phyloP scores from a whole-genome alignment of 768 basidiomycete species.

The Lactifluus rugatus region DNA sequence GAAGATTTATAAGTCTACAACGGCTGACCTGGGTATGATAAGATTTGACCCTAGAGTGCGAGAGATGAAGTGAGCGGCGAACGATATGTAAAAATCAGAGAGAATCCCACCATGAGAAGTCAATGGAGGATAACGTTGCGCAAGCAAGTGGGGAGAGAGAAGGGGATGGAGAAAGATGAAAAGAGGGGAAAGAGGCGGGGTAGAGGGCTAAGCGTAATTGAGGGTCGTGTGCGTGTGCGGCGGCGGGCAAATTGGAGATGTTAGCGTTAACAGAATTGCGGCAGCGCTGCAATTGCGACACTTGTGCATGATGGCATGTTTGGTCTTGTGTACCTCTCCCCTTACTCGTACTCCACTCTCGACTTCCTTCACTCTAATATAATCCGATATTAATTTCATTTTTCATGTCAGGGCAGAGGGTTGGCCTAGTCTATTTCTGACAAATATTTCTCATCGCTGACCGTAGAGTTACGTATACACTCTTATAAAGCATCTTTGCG shows the following conservation, averaged over 20 bases:
- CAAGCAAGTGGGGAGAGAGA: background rate
- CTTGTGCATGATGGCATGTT: background rate
- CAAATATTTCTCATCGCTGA: no score
- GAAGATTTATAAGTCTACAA: background rate
- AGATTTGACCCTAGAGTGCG: conserved; percentile 66
- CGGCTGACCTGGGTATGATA: conserved; percentile 64
- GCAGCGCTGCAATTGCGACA: background rate
- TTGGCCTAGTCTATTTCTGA: no score
- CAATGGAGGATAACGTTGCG: background rate
- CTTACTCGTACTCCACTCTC: background rate
- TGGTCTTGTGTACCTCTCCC: conserved; percentile 10
- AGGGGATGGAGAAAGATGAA: background rate
- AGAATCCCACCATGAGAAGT: conserved; percentile 3
- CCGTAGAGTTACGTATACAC: no score
- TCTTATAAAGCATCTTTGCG: background rate
- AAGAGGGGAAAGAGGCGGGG: conserved; percentile 2
- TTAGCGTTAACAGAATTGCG: background rate
- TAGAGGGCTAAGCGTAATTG: conserved; percentile 6
- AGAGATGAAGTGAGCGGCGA: background rate
- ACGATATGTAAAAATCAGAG: background rate
- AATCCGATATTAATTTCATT: no score
- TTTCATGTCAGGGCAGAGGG: no score
- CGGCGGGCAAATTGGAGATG: conserved; percentile 1
- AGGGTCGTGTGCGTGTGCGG: conserved; percentile 11
- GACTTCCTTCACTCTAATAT: no score